Evolutionary conservation across 768 basidiomycete species (phyloP).

Genomic region (Serendipita sp.): DNA sequence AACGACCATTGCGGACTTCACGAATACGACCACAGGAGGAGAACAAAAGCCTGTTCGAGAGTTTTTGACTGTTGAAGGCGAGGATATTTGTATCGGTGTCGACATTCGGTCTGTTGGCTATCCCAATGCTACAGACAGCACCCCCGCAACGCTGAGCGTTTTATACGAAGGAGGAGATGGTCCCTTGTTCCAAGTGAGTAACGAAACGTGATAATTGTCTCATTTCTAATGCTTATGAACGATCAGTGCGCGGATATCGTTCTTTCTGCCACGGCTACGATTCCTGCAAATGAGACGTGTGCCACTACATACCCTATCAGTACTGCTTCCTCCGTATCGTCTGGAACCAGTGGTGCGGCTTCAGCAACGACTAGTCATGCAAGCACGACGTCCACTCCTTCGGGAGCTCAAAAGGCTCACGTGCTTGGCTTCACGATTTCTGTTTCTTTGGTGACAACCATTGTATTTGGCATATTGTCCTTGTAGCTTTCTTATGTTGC

Average conservation of each 20-base stretch:
- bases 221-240: background rate
- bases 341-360: background rate
- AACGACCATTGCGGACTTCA: conserved; percentile 49
- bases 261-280: conserved; percentile 36
- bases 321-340: background rate
- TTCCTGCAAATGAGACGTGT: conserved; percentile 26
- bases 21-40: conserved; percentile 22
- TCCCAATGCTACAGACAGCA: conserved; percentile 38
- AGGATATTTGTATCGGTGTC: conserved; percentile 55
- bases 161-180: conserved; percentile 59
- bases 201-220: background rate
- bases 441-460: too few species aligned
- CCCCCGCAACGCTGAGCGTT: conserved; percentile 61
- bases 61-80: conserved; percentile 35
- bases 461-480: too few species aligned
- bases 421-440: background rate
- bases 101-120: conserved; percentile 38
- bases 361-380: background rate
- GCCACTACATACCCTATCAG: background rate
- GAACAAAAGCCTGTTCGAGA: conserved; percentile 26
- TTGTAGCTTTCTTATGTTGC: too few species aligned
- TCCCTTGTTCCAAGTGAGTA: conserved; percentile 46
- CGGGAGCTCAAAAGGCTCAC: background rate
- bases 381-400: background rate
- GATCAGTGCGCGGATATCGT: conserved; percentile 66